Evolutionary conservation across 768 basidiomycete species (phyloP), one percentile per base, ranked within the genome.

Genomic region (Naganishia onofrii): DNA sequence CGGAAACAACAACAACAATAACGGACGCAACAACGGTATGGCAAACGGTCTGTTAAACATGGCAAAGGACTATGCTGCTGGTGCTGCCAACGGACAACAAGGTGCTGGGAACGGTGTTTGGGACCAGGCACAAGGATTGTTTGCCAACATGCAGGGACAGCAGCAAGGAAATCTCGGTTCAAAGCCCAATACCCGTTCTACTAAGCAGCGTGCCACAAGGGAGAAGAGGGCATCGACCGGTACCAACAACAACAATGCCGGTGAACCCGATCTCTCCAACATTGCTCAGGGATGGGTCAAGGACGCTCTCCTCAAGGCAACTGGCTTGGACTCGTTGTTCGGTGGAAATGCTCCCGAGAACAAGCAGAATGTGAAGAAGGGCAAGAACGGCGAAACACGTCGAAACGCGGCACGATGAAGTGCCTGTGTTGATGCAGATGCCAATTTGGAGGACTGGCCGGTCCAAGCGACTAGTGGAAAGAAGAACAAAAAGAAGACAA

Each of bases 321-420:
- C 69, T n/a, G 55, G 54, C 31, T 26, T 56, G 8, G 69, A 64
- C 17, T 28, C 29, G 42, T n/a, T 68, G 2, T 56, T 68, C 31
- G 69, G 60, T 19, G 69, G 48, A 15, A 68, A 53, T 51, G 68
- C 55, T 8, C 36, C 31, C n/a, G 48, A 51, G 6, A 63, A 44
- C 19, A 67, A 82, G 68, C 83, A 84, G 64, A 81, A 82, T 55
- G 82, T 82, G 68, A 85, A 85, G 68, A 85, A 85, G 74, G 84
- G 84, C 21, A 87, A 87, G 81, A 84, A 84, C 69, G 17, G 36
- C 55, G 67, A 56, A 63, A n/a, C 26, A 46, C 5, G 57, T 54
- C 26, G 68, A 70, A 67, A 69, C 60, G 68, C 70, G 29, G 15
- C 69, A 73, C 70, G 74, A 64, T 72, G 34, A 86, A 84, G 78